Evolutionary conservation across 495 filamentous ascomycete genomes (phyloP).

Genomic region (Neurospora cerealis): DNA sequence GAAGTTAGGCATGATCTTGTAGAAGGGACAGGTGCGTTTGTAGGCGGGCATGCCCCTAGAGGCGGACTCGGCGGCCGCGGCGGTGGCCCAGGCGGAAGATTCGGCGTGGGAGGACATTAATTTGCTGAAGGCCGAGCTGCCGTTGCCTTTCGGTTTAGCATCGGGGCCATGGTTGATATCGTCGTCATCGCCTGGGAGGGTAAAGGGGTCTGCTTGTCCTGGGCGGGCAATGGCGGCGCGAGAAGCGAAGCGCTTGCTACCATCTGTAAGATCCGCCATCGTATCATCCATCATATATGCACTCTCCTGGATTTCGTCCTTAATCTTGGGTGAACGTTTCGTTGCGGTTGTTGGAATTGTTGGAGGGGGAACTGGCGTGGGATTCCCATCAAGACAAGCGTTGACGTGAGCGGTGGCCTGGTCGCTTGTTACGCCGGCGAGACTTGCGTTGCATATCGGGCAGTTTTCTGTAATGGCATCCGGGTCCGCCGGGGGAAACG

Average conservation of each 20-base stretch:
- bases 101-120: slow-evolving; percentile 88
- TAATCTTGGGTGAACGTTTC: not conserved
- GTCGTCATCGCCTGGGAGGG: slow-evolving; percentile 28
- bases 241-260: slow-evolving; percentile 45
- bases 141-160: not conserved
- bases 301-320: slow-evolving; percentile 5
- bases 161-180: not conserved
- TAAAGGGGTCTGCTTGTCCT: slow-evolving; percentile 66
- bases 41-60: slow-evolving; percentile 84
- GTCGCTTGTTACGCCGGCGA: slow-evolving; percentile 49
- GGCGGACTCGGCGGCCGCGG: slow-evolving; percentile 66
- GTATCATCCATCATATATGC: slow-evolving; percentile 6
- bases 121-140: slow-evolving; percentile 70
- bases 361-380: slow-evolving; percentile 34
- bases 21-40: slow-evolving; percentile 89
- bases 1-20: slow-evolving; percentile 91
- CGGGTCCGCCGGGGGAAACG: not conserved
- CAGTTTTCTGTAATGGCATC: slow-evolving; percentile 40
- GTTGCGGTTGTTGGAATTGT: slow-evolving; percentile 6
- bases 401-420: slow-evolving; percentile 75
- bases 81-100: slow-evolving; percentile 79
- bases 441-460: slow-evolving; percentile 61
- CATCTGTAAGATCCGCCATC: slow-evolving; percentile 23
- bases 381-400: slow-evolving; percentile 77
- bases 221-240: slow-evolving; percentile 62